Evolutionary conservation across 257 asterid species (phyloP).

Genomic region (Nyctanthes arbortristis): DNA sequence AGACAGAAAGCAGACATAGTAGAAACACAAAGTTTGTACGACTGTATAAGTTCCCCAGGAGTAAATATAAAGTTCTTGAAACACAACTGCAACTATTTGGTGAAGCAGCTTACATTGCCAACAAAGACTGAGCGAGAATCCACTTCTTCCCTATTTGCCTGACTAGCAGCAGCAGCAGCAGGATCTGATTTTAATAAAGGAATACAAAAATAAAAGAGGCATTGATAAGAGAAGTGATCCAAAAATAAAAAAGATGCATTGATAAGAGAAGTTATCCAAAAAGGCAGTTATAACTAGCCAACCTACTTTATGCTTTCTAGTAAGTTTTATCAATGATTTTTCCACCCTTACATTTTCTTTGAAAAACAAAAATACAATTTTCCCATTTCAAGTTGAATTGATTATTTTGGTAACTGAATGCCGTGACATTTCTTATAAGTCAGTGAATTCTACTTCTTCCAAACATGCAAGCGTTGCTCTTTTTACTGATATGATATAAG

Average conservation of each 20-base stretch:
- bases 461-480: too few relatives aligned
- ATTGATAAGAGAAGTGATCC: constrained; percentile 3
- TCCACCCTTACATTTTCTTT: too few relatives aligned
- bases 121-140: constrained; percentile 79
- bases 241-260: constrained; percentile 2
- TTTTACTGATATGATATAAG: too few relatives aligned
- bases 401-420: too few relatives aligned
- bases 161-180: constrained; percentile 51
- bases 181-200: constrained; percentile 52
- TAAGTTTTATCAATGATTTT: too few relatives aligned
- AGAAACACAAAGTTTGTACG: not conserved
- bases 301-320: too few relatives aligned
- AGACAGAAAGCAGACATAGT: not conserved
- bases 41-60: not conserved
- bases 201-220: not conserved
- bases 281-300: too few relatives aligned
- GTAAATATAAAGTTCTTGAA: constrained; percentile 1
- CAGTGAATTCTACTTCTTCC: too few relatives aligned
- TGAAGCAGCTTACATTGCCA: constrained; percentile 65
- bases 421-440: too few relatives aligned
- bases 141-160: constrained; percentile 70
- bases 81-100: constrained; percentile 4
- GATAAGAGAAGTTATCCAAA: constrained; percentile 4
- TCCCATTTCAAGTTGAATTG: too few relatives aligned
- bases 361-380: too few relatives aligned